Conservation (phyloP, 345 rosid genomes). For the Gossypium thurberi region DNA sequence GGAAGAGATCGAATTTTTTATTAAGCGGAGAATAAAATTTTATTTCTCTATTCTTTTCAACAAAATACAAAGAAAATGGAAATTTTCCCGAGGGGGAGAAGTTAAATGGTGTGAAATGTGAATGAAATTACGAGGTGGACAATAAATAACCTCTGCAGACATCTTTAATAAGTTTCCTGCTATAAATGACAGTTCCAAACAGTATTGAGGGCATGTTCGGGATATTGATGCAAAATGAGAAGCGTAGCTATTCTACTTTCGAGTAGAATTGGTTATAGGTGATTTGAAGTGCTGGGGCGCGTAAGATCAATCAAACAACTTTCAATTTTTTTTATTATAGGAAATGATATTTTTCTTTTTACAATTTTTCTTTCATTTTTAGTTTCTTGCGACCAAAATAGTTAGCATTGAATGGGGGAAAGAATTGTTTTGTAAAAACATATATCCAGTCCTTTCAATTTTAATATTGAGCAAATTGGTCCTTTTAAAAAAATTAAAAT, state of each 20-base stretch:
- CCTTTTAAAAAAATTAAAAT: too few relatives aligned
- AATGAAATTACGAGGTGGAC: neutral
- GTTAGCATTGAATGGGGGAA: too few relatives aligned
- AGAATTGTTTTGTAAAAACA: too few relatives aligned
- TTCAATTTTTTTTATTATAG: neutral
- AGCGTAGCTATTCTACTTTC: neutral
- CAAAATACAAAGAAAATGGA: neutral
- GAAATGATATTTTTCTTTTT: too few relatives aligned
- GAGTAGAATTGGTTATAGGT: neutral
- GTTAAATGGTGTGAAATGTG: neutral
- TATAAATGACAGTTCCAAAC: neutral
- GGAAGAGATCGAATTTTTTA: neutral
- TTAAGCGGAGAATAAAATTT: neutral
- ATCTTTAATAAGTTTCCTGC: neutral
- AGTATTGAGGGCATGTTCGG: neutral
- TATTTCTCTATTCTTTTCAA: neutral
- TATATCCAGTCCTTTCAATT: rapidly evolving
- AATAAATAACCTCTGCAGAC: neutral
- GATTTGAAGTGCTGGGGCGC: neutral
- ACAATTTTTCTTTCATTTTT: too few relatives aligned
- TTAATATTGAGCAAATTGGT: too few relatives aligned
- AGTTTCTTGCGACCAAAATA: too few relatives aligned
- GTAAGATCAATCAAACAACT: neutral
- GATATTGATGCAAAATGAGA: neutral
- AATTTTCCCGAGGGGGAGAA: neutral